Evolutionary conservation across 805 yeast species (phyloP).

Genomic region (Ogataea corticis): DNA sequence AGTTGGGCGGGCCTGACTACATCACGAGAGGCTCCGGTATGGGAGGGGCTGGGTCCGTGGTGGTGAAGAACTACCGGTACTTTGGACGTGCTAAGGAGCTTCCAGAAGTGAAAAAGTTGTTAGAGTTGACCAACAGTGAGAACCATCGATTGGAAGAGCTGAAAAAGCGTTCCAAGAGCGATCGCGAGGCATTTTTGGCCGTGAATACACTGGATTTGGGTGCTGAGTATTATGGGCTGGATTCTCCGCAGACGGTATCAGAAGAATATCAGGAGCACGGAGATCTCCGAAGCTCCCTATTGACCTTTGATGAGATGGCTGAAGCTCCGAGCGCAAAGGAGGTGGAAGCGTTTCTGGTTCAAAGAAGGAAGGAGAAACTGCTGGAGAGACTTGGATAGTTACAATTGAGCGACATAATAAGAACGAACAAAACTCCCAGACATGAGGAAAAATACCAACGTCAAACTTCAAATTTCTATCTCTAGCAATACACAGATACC

Average conservation of each 20-base stretch:
- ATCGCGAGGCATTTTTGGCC: conserved; percentile 10
- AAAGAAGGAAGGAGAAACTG: conserved; percentile 44
- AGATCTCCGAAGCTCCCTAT: background rate
- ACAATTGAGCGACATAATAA: too few species aligned
- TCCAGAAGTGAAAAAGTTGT: conserved; percentile 62
- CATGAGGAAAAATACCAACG: too few species aligned
- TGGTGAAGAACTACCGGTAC: conserved; percentile 60
- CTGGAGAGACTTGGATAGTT: conserved; percentile 37
- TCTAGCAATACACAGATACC: too few species aligned
- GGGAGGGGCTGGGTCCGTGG: conserved; percentile 8
- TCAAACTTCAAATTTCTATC: too few species aligned
- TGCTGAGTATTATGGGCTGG: conserved; percentile 45
- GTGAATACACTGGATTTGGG: conserved; percentile 26
- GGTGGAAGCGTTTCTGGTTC: conserved; percentile 48
- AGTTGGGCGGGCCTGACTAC: conserved; percentile 75
- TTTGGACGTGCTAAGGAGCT: conserved; percentile 84
- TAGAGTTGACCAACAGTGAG: conserved; percentile 36
- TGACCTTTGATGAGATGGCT: conserved; percentile 27
- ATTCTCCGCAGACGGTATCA: conserved; percentile 27
- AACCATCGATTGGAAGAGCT: conserved; percentile 17
- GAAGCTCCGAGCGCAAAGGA: conserved; percentile 38
- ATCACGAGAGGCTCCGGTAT: conserved; percentile 23
- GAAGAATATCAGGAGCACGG: too few species aligned
- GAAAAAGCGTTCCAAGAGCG: conserved; percentile 17
- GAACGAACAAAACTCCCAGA: too few species aligned